Base-by-base conservation (phyloP, 2,329 filamentous ascomycete species). In the Helicocarpus griseus region DNA sequence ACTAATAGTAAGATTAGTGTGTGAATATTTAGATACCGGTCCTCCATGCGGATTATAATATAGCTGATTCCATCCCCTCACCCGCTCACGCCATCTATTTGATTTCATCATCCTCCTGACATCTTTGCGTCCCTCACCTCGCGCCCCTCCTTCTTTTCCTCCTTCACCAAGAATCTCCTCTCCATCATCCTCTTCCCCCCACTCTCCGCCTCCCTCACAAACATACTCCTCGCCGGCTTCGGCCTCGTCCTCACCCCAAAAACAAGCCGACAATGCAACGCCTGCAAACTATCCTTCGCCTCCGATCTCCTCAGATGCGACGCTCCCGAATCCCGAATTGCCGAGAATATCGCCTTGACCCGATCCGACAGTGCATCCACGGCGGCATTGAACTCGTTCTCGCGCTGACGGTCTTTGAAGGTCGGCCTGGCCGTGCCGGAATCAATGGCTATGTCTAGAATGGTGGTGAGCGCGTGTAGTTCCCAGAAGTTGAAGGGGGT, bases 381-480 rank as follows among this genome's bases (percentile, higher is more conserved):
- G 9, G 82, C 74, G 5, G 70, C 66, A 62, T 96, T 87, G 72
- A 91, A 95, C 44, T 77, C 72, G 39, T 61, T 57, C 44, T 65
- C 60, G 65, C 62, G 44, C 61, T 62, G 45, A 70, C 57, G 65
- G 50, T 58, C 29, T 50, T 51, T 8, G 26, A 50, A 48, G 19
- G 50, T 36, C 11, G 28, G 49, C 44, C 21, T 59, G 65, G 53
- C 57, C 59, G 51, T 52, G 2, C 79, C 87, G 53, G 84, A 80
- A 54, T 88, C 87, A 48, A 96, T 74, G 14, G 81, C 84, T 36
- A 88, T 78, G 61, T 93, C 85, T 4, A 96, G 77, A 19, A 94
- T 77, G 2, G 77, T 69, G 3, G 87, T 73, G 14, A 82, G 74
- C 2, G 86, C 82, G 31, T 77, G 74, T 1, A 96, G 77, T 50